Evolutionary conservation across 306 rosid genomes (phyloP).

Genomic region (Argentina anserina): DNA sequence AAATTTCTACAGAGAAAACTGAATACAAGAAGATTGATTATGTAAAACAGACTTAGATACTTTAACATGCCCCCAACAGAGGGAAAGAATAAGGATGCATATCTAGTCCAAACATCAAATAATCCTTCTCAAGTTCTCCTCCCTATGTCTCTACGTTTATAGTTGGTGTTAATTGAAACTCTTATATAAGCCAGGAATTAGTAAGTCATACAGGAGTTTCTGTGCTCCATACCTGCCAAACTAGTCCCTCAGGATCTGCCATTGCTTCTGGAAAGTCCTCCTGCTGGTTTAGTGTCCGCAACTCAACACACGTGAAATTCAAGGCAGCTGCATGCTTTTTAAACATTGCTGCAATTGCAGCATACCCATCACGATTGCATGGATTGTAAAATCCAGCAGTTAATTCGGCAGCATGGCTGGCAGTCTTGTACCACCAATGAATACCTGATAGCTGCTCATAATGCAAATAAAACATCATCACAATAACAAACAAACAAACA

Average conservation of each 20-base stretch:
- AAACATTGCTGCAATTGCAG: slow-evolving; percentile 58
- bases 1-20: background rate
- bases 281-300: slow-evolving; percentile 45
- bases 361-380: slow-evolving; percentile 81
- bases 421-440: slow-evolving; percentile 85
- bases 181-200: background rate
- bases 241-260: slow-evolving; percentile 74
- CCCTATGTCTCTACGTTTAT: background rate
- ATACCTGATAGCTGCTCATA: slow-evolving; percentile 60
- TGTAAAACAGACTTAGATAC: background rate
- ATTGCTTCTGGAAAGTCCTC: slow-evolving; percentile 55
- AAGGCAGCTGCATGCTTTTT: slow-evolving; percentile 55
- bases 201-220: background rate
- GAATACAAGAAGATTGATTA: background rate
- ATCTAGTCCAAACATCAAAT: background rate
- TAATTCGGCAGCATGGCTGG: slow-evolving; percentile 80
- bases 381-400: slow-evolving; percentile 76
- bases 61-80: background rate
- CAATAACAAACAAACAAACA: background rate
- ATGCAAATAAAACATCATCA: slow-evolving; percentile 14
- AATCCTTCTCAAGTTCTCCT: slow-evolving; percentile 1
- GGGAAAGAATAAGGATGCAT: background rate
- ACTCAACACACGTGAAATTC: slow-evolving; percentile 59
- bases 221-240: slow-evolving; percentile 53
- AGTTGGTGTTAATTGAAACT: background rate